A percentile compares a stretch with the other conserved stretches of the same genome.
Evolutionary conservation across 352 stramenopile genomes (phyloP).

Genomic region (Aphanomyces stellatus): DNA sequence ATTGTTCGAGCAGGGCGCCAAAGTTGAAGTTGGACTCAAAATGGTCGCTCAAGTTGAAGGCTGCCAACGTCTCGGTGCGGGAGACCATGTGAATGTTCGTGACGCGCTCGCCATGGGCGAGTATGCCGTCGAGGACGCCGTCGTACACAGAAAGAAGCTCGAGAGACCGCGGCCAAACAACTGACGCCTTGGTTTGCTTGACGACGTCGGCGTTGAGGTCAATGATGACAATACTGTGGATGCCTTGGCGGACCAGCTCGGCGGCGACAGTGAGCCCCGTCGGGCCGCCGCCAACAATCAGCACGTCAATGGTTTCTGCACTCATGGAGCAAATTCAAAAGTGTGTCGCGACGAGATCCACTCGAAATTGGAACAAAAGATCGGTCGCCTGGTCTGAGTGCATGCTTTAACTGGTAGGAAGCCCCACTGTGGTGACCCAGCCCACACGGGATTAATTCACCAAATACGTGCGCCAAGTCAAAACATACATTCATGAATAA

Average conservation of each 20-base stretch:
- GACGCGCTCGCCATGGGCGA: not conserved
- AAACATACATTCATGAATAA: too few relatives aligned
- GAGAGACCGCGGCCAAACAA: slow-evolving; percentile 5
- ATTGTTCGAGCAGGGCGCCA: not conserved
- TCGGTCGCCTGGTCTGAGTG: too few relatives aligned
- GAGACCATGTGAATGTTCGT: not conserved
- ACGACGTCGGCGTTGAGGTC: not conserved
- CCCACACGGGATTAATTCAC: too few relatives aligned
- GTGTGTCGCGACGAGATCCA: too few relatives aligned
- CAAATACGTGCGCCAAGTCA: too few relatives aligned
- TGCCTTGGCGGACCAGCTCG: not conserved
- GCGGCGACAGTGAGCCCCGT: not conserved
- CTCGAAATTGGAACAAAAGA: too few relatives aligned
- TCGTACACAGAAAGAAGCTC: slow-evolving; percentile 7
- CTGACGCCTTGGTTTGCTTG: slow-evolving; percentile 10
- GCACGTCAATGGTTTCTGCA: not conserved
- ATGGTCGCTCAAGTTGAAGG: not conserved
- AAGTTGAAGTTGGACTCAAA: not conserved
- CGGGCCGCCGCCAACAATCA: slow-evolving; percentile 10
- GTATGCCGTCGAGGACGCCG: not conserved
- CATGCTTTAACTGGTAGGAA: too few relatives aligned
- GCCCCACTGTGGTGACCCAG: too few relatives aligned
- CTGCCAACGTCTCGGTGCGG: not conserved
- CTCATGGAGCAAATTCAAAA: too few relatives aligned
- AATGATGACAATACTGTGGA: not conserved